Conservation (phyloP, 2,329 filamentous ascomycete genomes). For the Rhexocercosporidium sp. region DNA sequence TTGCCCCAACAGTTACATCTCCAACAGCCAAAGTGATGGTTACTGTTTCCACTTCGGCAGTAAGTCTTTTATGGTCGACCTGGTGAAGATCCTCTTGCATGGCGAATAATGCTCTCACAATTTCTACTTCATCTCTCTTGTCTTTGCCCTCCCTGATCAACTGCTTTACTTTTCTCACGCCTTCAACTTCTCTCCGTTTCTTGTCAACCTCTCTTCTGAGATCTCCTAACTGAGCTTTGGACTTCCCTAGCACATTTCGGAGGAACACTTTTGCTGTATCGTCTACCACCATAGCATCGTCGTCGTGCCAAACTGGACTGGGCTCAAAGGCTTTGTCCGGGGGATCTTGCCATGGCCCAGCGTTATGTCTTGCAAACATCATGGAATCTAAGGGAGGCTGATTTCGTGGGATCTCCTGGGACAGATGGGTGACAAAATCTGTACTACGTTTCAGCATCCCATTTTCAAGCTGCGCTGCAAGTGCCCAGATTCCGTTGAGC, state of each 20-base stretch:
- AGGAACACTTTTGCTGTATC: constrained; percentile 88
- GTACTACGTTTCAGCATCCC: constrained; percentile 76
- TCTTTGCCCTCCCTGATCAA: constrained; percentile 82
- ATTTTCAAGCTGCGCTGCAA: constrained; percentile 81
- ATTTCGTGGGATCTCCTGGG: constrained; percentile 85
- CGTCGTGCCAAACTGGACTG: constrained; percentile 96
- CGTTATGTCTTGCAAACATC: constrained; percentile 97
- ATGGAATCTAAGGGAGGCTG: constrained; percentile 89
- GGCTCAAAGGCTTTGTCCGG: constrained; percentile 86
- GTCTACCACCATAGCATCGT: constrained; percentile 83
- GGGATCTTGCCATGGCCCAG: constrained; percentile 81
- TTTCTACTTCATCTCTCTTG: constrained; percentile 85
- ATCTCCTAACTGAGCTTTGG: constrained; percentile 82
- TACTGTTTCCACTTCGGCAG: constrained; percentile 89
- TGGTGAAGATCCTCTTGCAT: constrained; percentile 86
- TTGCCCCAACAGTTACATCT: constrained; percentile 88
- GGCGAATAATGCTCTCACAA: constrained; percentile 82
- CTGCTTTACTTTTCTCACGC: constrained; percentile 73
- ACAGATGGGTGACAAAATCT: constrained; percentile 73
- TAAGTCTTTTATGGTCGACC: constrained; percentile 81
- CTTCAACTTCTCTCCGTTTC: constrained; percentile 85
- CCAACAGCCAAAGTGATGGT: constrained; percentile 92
- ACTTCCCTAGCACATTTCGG: constrained; percentile 89
- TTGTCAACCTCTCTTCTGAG: constrained; percentile 83
- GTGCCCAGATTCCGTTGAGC: constrained; percentile 84